Evolutionary conservation across 2,329 filamentous ascomycete genomes (phyloP).

Genomic region (Domatiomyces catenatus): DNA sequence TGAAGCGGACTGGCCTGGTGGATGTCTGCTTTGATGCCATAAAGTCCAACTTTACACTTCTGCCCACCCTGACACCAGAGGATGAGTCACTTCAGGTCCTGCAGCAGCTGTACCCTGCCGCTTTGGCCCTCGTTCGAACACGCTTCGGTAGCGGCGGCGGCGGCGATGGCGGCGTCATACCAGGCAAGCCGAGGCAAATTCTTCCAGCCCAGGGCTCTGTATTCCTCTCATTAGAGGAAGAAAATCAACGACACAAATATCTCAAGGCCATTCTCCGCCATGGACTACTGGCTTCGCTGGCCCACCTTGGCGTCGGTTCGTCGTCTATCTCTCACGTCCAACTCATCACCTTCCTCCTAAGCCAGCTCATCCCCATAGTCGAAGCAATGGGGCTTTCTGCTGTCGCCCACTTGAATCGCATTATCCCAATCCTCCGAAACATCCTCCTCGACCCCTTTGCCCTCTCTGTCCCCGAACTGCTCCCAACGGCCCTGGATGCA

Average conservation of each 20-base stretch:
- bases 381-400: slow-evolving; percentile 24
- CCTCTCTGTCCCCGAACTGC: slow-evolving; percentile 36
- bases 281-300: slow-evolving; percentile 29
- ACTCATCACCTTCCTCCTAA: slow-evolving; percentile 35
- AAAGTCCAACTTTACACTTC: slow-evolving; percentile 52
- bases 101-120: slow-evolving; percentile 47
- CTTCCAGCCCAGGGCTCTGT: neutral
- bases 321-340: slow-evolving; percentile 27
- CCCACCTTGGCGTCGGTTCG: slow-evolving; percentile 26
- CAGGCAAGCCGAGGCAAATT: neutral
- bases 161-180: slow-evolving; percentile 22
- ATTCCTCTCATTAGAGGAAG: neutral
- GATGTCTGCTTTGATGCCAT: slow-evolving; percentile 33
- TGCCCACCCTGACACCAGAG: slow-evolving; percentile 64
- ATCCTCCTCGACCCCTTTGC: slow-evolving; percentile 57
- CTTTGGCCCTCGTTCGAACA: slow-evolving; percentile 43
- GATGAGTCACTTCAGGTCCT: slow-evolving; percentile 53
- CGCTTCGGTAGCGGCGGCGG: slow-evolving; percentile 17
- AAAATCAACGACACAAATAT: slow-evolving; percentile 23
- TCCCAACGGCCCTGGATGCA: slow-evolving; percentile 39
- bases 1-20: slow-evolving; percentile 28
- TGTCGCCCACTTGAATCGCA: slow-evolving; percentile 36
- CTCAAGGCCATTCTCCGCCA: slow-evolving; percentile 32
- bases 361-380: slow-evolving; percentile 19
- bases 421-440: slow-evolving; percentile 51